phyloP scores from a whole-genome alignment of 257 asterid genomes.

The Lycium ferocissimum region DNA sequence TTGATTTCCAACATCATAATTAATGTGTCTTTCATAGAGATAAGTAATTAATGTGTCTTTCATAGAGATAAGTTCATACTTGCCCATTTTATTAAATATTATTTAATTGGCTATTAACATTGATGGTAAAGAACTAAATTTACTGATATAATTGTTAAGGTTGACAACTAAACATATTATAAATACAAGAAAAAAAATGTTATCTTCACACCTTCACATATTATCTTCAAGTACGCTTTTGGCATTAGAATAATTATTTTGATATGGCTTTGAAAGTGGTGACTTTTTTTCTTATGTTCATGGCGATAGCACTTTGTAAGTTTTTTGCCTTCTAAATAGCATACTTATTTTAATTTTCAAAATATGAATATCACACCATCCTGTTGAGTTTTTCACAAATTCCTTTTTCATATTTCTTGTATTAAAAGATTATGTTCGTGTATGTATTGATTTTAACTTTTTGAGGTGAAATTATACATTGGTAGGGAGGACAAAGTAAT shows the following conservation, averaged over 20 bases:
- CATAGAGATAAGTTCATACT: neutral
- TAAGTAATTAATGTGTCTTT: neutral
- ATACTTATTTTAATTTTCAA: neutral
- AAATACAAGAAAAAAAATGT: neutral
- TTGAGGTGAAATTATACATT: neutral
- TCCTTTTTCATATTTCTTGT: neutral
- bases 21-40: neutral
- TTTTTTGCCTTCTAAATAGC: neutral
- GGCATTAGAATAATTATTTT: neutral
- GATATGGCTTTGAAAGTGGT: constrained; percentile 13
- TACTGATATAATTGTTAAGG: neutral
- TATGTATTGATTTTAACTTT: neutral
- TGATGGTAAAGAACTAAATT: neutral
- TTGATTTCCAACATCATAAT: neutral
- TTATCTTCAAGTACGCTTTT: neutral
- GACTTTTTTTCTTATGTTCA: neutral
- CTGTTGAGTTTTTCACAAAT: neutral
- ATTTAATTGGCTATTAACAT: neutral
- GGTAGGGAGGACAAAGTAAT: neutral
- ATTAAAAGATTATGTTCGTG: neutral
- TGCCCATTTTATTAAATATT: neutral
- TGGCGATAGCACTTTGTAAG: constrained; percentile 7
- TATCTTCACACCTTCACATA: neutral
- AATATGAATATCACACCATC: neutral
- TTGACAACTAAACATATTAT: neutral